phyloP scores from a whole-genome alignment of 805 yeast species.

The Sungouiella blattae region DNA sequence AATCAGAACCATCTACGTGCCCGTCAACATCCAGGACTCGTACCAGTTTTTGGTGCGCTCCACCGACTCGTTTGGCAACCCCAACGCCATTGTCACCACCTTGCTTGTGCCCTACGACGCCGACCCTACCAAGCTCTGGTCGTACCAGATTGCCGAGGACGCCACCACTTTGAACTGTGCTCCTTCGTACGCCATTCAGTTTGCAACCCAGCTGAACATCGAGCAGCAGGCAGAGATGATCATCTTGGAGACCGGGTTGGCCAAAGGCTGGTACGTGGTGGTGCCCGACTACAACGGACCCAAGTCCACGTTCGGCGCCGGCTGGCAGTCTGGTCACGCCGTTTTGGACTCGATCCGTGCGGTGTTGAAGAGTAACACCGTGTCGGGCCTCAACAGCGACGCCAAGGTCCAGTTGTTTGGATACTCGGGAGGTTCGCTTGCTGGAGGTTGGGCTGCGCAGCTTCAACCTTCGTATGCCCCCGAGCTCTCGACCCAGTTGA shows the following conservation, averaged over 20 bases:
- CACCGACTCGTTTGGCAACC: background rate
- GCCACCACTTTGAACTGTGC: background rate
- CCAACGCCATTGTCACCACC: slow-evolving; percentile 1
- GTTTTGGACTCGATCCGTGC: slow-evolving; percentile 19
- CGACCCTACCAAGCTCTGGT: background rate
- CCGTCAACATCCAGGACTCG: background rate
- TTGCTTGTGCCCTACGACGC: slow-evolving; percentile 1
- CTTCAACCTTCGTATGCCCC: slow-evolving; percentile 1
- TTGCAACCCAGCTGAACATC: slow-evolving; percentile 1
- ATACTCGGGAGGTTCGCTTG: slow-evolving; percentile 1
- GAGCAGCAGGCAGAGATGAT: slow-evolving; percentile 13
- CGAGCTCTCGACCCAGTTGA: background rate
- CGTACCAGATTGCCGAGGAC: slow-evolving; percentile 1
- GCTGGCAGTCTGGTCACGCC: slow-evolving; percentile 18
- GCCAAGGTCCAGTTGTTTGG: slow-evolving; percentile 10
- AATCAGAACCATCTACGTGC: background rate
- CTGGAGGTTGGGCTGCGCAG: slow-evolving; percentile 2
- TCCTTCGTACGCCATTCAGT: background rate
- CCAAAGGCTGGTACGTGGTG: slow-evolving; percentile 19
- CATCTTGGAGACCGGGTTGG: slow-evolving; percentile 11
- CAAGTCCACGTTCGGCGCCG: slow-evolving; percentile 18
- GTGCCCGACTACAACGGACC: slow-evolving; percentile 22
- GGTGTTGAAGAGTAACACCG: slow-evolving; percentile 9
- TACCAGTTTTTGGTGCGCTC: background rate
- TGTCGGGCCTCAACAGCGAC: slow-evolving; percentile 13